Evolutionary conservation across 192 early-diverging fungal genomes (phyloP), one percentile per base, ranked within the genome.

Genomic region (Coemansia sp.): DNA sequence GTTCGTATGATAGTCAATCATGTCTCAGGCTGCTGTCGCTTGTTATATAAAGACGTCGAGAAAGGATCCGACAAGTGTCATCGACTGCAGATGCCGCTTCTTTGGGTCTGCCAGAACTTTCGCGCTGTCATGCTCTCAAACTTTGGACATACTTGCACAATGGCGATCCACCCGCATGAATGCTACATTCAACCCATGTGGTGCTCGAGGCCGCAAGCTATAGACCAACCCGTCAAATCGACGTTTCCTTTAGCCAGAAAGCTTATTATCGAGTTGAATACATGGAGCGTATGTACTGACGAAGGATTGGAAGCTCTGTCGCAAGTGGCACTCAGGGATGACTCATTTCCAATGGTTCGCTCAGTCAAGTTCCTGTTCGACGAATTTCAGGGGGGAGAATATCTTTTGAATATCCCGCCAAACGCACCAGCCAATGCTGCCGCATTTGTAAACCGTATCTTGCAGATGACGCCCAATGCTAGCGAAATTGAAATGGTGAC

Each of bases 31-130:
- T 10, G 11, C 55, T 18, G 27, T 10, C 55, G 11, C 53, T 33
- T 31, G 29, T 12, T 7, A 15, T 33, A 16, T 9, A 33, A 13
- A 0, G 53, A 13, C 4, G 53, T 57, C 11, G 2, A 31, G 31
- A 33, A 33, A 4, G 53, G 27, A 2, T 22, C 53, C 13, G 13
- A 33, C 27, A 11, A 31, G 31, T 27, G 29, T 27, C 20, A 33
- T 33, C 53, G 13, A 1, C 29, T 57, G 27, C 53, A 57, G 29
- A 16, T 33, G 53, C 53, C 53, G 13, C 29, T 57, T 8, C 53
- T 57, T 4, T 57, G 53, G 53, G 53, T 57, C 8, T 57, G 53
- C 29, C 53, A 31, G 27, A 57, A 57, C 53, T 33, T 57, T 33
- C 53, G 53, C 5, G 24, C 24, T 5, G 53, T 33, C 10, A 31